Percentiles rank a stretch among this genome's conserved stretches.
These are phyloP conservation scores for Crataegus laevigata DNA, from an alignment of 306 rosid genomes.

Conservation along the genomic window DNA sequence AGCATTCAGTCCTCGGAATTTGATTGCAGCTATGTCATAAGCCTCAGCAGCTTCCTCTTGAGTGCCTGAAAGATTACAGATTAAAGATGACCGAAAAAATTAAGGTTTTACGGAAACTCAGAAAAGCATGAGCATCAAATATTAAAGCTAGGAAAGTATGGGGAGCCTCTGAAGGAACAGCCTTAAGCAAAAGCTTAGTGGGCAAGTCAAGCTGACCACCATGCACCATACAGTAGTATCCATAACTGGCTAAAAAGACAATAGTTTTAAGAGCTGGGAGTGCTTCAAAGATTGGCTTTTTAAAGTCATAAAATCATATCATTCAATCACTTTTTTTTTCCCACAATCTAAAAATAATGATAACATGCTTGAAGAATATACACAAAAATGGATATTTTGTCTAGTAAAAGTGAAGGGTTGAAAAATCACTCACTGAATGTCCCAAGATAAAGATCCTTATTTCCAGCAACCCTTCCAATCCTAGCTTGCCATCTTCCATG, in stretches of 20 bases:
- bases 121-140: slow-evolving; percentile 2
- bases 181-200: slow-evolving; percentile 22
- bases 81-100: not conserved
- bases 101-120: not conserved
- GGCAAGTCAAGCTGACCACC: slow-evolving; percentile 5
- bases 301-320: slow-evolving; percentile 18
- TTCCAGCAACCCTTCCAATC: slow-evolving; percentile 92
- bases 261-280: slow-evolving; percentile 10
- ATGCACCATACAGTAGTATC: slow-evolving; percentile 12
- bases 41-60: slow-evolving; percentile 99
- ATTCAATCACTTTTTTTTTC: slow-evolving; percentile 1
- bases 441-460: slow-evolving; percentile 92
- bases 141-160: slow-evolving; percentile 1
- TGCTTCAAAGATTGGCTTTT: slow-evolving; percentile 25
- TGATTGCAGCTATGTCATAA: slow-evolving; percentile 84
- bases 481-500: slow-evolving; percentile 98
- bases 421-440: slow-evolving; percentile 62
- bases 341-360: slow-evolving; percentile 9
- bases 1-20: slow-evolving; percentile 73
- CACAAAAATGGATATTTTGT: not conserved
- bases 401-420: not conserved
- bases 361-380: slow-evolving; percentile 11
- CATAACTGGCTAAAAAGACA: slow-evolving; percentile 25
- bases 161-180: slow-evolving; percentile 19
- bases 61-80: slow-evolving; percentile 46